These are phyloP conservation scores for Amanita muscaria DNA, from an alignment of 768 basidiomycete genomes.

Conservation along the genomic window DNA sequence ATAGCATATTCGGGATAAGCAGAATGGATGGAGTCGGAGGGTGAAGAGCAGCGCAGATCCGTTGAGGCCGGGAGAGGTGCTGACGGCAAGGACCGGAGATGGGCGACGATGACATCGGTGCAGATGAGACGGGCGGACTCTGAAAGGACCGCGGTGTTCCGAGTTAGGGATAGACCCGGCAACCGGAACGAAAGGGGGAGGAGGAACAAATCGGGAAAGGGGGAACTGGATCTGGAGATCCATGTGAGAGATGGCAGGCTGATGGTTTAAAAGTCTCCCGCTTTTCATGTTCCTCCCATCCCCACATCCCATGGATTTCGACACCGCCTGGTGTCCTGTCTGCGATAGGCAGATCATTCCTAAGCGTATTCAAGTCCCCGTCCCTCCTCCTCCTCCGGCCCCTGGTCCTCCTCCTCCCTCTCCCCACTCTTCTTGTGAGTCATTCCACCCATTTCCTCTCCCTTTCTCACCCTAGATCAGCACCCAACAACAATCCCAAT, in stretches of 20 bases:
- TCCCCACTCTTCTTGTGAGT: conserved; percentile 36
- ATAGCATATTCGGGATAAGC: neutral
- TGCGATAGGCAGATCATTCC: conserved; percentile 75
- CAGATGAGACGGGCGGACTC: neutral
- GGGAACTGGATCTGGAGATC: conserved; percentile 10
- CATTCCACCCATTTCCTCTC: conserved; percentile 1
- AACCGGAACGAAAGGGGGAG: conserved; percentile 19
- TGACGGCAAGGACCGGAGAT: conserved; percentile 2
- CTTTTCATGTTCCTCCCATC: conserved; percentile 11
- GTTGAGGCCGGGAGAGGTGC: conserved; percentile 1
- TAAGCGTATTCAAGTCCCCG: conserved; percentile 52
- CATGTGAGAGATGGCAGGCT: conserved; percentile 9
- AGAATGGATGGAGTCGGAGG: neutral
- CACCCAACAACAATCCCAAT: conserved; percentile 10
- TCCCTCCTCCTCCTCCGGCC: conserved; percentile 20
- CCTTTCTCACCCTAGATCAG: conserved; percentile 9
- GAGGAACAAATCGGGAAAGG: conserved; percentile 6
- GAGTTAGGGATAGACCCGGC: conserved; percentile 15
- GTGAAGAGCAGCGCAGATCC: conserved; percentile 1
- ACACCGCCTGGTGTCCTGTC: conserved; percentile 73
- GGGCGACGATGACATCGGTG: neutral
- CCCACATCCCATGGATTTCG: conserved; percentile 36
- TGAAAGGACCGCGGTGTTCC: conserved; percentile 20
- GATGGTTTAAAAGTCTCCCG: conserved; percentile 20
- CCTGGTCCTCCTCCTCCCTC: conserved; percentile 19